Evolutionary conservation across 805 yeast species (phyloP).

Genomic region (Candida michaelii): DNA sequence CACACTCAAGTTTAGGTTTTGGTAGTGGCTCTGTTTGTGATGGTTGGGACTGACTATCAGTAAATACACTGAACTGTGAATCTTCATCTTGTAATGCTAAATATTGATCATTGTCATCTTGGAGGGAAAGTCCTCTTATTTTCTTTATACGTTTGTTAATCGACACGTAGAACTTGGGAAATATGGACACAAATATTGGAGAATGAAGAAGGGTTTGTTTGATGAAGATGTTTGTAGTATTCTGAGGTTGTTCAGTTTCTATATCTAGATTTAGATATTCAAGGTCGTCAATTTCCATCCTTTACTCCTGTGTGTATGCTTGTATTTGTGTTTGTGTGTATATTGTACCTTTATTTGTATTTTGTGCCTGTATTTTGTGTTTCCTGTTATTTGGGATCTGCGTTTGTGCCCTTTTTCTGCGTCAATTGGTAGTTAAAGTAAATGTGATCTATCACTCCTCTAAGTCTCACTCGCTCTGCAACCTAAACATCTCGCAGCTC

Average conservation of each 20-base stretch:
- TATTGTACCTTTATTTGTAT: background rate
- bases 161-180: constrained; percentile 32
- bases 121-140: constrained; percentile 31
- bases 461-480: background rate
- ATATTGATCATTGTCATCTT: constrained; percentile 39
- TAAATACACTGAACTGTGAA: constrained; percentile 38
- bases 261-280: constrained; percentile 13
- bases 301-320: background rate
- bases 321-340: background rate
- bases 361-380: background rate
- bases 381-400: no score
- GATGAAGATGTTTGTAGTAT: constrained; percentile 15
- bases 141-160: constrained; percentile 33
- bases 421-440: no score
- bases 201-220: constrained; percentile 42
- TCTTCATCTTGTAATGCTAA: constrained; percentile 33
- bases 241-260: constrained; percentile 4
- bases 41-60: constrained; percentile 19
- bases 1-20: constrained; percentile 2
- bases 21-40: background rate
- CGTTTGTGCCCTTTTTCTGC: no score
- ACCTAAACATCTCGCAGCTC: no score
- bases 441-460: no score
- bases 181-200: constrained; percentile 36
- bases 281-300: constrained; percentile 13